These are phyloP conservation scores for Graphilbum ipis-grandicollis DNA, from an alignment of 2,329 filamentous ascomycete genomes.

Conservation along the genomic window DNA sequence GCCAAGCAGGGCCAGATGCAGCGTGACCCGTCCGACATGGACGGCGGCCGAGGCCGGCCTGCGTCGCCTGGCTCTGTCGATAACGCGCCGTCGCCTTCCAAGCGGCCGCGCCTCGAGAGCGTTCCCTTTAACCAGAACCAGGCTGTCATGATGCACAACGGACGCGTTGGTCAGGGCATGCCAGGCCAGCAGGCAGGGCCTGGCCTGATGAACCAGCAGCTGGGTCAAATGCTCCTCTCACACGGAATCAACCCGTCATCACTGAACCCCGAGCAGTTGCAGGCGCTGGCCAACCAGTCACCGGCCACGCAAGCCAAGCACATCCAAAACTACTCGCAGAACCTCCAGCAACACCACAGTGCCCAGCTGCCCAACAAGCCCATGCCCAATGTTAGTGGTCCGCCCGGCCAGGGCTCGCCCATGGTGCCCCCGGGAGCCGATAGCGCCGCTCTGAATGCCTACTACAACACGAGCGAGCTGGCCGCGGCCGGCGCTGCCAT, in stretches of 20 bases:
- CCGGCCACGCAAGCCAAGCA: constrained; percentile 59
- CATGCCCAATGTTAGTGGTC: constrained; percentile 55
- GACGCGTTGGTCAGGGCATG: constrained; percentile 50
- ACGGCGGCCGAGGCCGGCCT: constrained; percentile 64
- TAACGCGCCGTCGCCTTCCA: constrained; percentile 82
- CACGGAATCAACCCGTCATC: constrained; percentile 61
- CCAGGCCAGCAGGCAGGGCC: constrained; percentile 49
- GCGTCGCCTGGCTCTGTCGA: constrained; percentile 71
- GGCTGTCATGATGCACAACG: constrained; percentile 54
- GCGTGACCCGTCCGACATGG: constrained; percentile 72
- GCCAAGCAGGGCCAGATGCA: constrained; percentile 61
- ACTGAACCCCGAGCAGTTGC: constrained; percentile 63
- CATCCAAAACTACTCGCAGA: constrained; percentile 74
- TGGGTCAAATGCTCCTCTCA: constrained; percentile 43
- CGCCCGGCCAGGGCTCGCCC: constrained; percentile 62
- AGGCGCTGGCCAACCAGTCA: constrained; percentile 34
- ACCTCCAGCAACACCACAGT: constrained; percentile 68
- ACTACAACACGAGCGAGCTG: constrained; percentile 49
- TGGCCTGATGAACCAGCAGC: constrained; percentile 28
- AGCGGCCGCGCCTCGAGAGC: constrained; percentile 69
- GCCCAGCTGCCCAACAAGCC: constrained; percentile 65
- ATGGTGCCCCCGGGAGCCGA: constrained; percentile 65
- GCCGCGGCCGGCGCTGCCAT: constrained; percentile 38
- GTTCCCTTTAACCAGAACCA: constrained; percentile 57
- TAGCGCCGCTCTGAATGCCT: constrained; percentile 34